phyloP scores from a whole-genome alignment of 345 rosid species.

The Streptanthus diversifolius region DNA sequence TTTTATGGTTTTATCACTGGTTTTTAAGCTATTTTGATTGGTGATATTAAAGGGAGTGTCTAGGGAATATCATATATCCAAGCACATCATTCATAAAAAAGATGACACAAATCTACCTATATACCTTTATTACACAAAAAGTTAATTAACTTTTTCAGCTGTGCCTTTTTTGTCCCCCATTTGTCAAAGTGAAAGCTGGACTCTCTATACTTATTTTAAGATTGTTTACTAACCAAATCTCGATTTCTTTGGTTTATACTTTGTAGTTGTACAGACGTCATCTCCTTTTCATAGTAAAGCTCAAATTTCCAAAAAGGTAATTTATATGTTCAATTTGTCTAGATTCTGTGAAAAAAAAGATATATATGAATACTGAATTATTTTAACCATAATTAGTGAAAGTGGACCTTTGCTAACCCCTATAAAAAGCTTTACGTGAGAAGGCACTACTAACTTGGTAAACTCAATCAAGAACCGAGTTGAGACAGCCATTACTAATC shows the following conservation, averaged over 20 bases:
- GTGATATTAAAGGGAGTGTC: conserved; percentile 5
- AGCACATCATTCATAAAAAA: conserved; percentile 20
- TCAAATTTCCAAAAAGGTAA: conserved; percentile 30
- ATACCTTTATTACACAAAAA: conserved; percentile 33
- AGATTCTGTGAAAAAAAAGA: conserved; percentile 27
- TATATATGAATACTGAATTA: background rate
- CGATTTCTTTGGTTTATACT: conserved; percentile 17
- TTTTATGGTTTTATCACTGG: background rate
- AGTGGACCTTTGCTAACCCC: conserved; percentile 11
- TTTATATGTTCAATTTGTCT: conserved; percentile 25
- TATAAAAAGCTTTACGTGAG: conserved; percentile 12
- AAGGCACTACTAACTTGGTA: conserved; percentile 19
- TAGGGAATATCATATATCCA: conserved; percentile 25
- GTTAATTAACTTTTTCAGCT: conserved; percentile 20
- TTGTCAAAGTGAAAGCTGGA: conserved; percentile 30
- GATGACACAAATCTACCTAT: conserved; percentile 23
- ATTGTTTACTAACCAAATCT: conserved; percentile 9
- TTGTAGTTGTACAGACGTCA: conserved; percentile 7
- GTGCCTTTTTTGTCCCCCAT: conserved; percentile 32
- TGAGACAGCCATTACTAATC: conserved; percentile 12
- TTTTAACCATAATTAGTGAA: conserved; percentile 1
- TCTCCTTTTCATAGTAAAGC: conserved; percentile 25
- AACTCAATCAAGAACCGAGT: conserved; percentile 15
- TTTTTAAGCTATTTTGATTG: conserved; percentile 19
- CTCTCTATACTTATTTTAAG: conserved; percentile 11